phyloP scores from a whole-genome alignment of 257 asterid species.

The Salvia splendens region DNA sequence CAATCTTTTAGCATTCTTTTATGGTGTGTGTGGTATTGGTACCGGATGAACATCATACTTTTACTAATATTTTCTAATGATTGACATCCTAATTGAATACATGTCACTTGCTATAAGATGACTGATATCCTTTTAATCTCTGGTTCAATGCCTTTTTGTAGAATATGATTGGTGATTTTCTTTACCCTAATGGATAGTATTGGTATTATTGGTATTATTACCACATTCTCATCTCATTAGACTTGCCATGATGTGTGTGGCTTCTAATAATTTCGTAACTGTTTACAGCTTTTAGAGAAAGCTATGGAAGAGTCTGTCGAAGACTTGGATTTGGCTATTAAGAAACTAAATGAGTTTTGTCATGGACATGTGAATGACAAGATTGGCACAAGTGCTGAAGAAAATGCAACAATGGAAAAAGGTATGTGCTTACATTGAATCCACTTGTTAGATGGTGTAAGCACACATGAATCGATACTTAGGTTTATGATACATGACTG shows the following conservation, averaged over 20 bases:
- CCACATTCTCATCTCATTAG: neutral
- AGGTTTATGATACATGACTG: neutral
- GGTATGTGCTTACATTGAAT: slow-evolving; percentile 42
- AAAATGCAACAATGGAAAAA: slow-evolving; percentile 34
- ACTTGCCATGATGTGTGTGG: neutral
- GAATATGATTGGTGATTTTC: neutral
- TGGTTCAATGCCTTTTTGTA: neutral
- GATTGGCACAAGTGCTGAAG: slow-evolving; percentile 41
- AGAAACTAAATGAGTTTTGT: slow-evolving; percentile 53
- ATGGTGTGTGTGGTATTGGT: neutral
- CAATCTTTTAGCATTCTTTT: neutral
- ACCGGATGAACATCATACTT: neutral
- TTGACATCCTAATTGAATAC: neutral
- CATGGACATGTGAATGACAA: slow-evolving; percentile 39
- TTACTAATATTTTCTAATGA: neutral
- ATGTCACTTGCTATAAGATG: neutral
- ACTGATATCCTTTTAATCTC: neutral
- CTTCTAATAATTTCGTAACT: slow-evolving; percentile 22
- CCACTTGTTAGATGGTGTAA: neutral
- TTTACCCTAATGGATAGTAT: neutral
- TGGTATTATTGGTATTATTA: neutral
- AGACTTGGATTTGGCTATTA: slow-evolving; percentile 57
- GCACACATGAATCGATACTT: neutral
- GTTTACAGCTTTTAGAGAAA: slow-evolving; percentile 60
- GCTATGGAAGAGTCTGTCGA: slow-evolving; percentile 55